These are phyloP conservation scores for Nitzschia inconspicua DNA, from an alignment of 108 stramenopile genomes.

Conservation along the genomic window DNA sequence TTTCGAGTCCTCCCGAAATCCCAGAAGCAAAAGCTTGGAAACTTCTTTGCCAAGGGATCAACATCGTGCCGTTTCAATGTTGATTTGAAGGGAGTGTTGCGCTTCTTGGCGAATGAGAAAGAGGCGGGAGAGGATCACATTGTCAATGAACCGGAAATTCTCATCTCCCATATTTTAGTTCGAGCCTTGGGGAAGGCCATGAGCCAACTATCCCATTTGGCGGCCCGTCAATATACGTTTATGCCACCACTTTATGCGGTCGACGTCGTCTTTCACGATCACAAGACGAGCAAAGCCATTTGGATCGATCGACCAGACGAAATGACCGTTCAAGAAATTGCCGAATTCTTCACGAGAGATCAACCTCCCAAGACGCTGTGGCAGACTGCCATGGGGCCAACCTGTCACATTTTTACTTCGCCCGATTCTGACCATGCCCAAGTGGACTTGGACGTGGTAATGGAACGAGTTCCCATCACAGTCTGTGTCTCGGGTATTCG, in stretches of 20 bases:
- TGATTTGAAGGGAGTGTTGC: constrained; percentile 23
- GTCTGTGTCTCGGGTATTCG: not conserved
- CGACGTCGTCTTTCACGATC: constrained; percentile 6
- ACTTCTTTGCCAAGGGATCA: not conserved
- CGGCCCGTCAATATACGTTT: not conserved
- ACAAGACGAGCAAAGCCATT: not conserved
- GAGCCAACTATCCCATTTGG: constrained; percentile 13
- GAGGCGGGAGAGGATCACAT: constrained; percentile 2
- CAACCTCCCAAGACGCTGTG: not conserved
- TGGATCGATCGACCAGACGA: constrained; percentile 5
- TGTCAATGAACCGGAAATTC: constrained; percentile 8
- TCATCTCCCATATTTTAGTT: constrained; percentile 42
- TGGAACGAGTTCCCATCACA: constrained; percentile 13
- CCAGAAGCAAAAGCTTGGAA: not conserved
- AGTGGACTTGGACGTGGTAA: constrained; percentile 13
- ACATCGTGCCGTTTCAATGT: constrained; percentile 33
- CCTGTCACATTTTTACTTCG: constrained; percentile 23
- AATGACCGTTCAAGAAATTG: constrained; percentile 6
- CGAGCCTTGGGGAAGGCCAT: constrained; percentile 37
- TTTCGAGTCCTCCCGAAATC: not conserved
- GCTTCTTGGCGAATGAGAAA: constrained; percentile 35
- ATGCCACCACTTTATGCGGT: constrained; percentile 16
- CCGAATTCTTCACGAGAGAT: not conserved
- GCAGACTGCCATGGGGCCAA: constrained; percentile 4
- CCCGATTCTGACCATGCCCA: constrained; percentile 18